Conservation (phyloP, 352 stramenopile genomes). For the Phytophthora syringae region DNA sequence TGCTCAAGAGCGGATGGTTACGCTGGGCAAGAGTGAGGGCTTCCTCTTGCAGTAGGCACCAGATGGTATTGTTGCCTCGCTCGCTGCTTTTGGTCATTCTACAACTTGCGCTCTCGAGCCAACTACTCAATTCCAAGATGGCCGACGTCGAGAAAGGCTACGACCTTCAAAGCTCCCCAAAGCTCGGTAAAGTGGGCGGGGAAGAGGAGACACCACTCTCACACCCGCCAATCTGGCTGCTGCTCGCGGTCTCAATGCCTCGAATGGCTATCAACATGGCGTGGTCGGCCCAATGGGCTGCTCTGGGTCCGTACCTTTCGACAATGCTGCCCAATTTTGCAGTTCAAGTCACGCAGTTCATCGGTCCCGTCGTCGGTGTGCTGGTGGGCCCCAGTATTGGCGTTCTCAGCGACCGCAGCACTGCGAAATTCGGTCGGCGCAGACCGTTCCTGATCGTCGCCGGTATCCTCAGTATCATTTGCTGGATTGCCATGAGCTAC, state of each 20-base stretch:
- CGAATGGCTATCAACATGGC: constrained; percentile 70
- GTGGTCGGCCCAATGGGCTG: constrained; percentile 66
- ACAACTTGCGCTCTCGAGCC: constrained; percentile 34
- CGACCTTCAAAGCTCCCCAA: constrained; percentile 36
- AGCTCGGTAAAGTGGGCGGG: constrained; percentile 9
- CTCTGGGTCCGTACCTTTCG: constrained; percentile 57
- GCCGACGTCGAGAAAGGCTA: constrained; percentile 39
- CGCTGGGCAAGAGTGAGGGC: too few species aligned
- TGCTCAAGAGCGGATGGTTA: constrained; percentile 6
- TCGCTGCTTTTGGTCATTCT: constrained; percentile 20
- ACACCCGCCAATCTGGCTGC: constrained; percentile 46
- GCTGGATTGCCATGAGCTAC: constrained; percentile 73
- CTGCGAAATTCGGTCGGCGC: constrained; percentile 44
- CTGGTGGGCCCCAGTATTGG: constrained; percentile 57
- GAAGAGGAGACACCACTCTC: constrained; percentile 20
- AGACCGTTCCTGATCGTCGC: constrained; percentile 51
- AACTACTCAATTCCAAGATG: constrained; percentile 19
- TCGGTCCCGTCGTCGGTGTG: constrained; percentile 59
- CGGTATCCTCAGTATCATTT: constrained; percentile 46
- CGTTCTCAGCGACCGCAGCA: constrained; percentile 60
- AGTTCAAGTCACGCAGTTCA: constrained; percentile 53
- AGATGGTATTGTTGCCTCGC: too few species aligned
- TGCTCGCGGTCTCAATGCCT: constrained; percentile 61
- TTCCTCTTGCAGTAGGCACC: too few species aligned
- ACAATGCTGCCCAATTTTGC: constrained; percentile 59